These are phyloP conservation scores for Chlamydomonas schloesseri DNA, from an alignment of 139 green algal genomes.

Conservation along the genomic window DNA sequence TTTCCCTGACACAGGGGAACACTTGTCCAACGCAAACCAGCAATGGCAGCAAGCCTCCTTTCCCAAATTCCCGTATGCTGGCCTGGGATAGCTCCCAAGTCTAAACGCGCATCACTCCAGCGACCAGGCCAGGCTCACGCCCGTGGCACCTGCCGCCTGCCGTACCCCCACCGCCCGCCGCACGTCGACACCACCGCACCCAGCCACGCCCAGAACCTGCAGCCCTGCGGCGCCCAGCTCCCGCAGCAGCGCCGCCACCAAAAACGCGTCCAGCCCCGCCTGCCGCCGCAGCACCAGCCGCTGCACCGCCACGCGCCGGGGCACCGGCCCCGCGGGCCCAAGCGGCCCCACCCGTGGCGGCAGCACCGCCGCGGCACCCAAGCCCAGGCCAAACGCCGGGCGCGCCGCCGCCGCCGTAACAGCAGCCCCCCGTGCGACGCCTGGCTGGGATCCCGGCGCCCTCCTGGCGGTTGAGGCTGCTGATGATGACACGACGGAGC, in stretches of 20 bases:
- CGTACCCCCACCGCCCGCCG: neutral
- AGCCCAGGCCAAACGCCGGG: no score
- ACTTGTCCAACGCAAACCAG: no score
- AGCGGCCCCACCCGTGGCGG: no score
- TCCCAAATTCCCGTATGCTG: no score
- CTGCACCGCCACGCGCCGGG: neutral
- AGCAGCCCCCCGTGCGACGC: neutral
- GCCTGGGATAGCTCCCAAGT: no score
- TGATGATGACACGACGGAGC: neutral
- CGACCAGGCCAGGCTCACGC: neutral
- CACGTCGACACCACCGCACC: neutral
- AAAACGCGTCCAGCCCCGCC: neutral
- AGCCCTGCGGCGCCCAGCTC: neutral
- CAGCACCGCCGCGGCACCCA: no score
- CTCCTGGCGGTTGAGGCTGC: neutral
- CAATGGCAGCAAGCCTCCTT: no score
- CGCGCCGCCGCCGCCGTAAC: no score
- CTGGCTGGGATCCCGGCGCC: neutral
- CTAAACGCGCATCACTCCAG: neutral
- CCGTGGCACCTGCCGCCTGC: neutral
- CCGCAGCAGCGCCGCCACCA: neutral
- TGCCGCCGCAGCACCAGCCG: constrained; percentile 32
- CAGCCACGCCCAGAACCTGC: constrained; percentile 7
- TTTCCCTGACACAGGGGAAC: no score
- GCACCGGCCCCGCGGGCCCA: no score